Evolutionary conservation across 768 basidiomycete genomes (phyloP), one percentile per base, ranked within the genome.

Genomic region (Lactarius trivialis): DNA sequence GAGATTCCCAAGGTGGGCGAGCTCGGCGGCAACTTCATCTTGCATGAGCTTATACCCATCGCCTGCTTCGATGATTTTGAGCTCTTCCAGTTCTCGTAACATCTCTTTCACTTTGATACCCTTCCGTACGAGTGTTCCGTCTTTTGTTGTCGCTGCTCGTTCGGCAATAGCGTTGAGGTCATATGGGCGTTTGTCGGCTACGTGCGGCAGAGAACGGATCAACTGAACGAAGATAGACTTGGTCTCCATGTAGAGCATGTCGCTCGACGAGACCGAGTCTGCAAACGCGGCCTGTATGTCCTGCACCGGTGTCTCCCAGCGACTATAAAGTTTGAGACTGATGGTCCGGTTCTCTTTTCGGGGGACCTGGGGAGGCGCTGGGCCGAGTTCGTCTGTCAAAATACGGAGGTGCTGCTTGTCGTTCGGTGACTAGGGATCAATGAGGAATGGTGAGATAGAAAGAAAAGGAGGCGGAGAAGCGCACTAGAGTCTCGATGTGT

Each of bases 91-190:
- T 74, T 98, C 97, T 56, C 95, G 85, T 34, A 99, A 79, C 91
- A 99, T 96, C 78, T 98, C 95, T 79, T 98, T 98, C 70, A 98
- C 96, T 72, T 99, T 99, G 84, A 99, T 97, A 36, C 97, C 97
- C 71, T 89, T 93, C 43, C 96, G 85, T 33, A 99, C 97, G 32
- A 99, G 85, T 28, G 88, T 89, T 33, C 93, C 91, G 71, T 99
- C 97, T 75, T 98, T 98, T 54, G 95, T 94, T 26, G 97, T 98
- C 19, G 97, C 97, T 6, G 97, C 96, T 26, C 88, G 81, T 74
- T 99, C 97, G 11, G 96, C 96, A 63, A 98, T 88, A 7, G 81
- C 85, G 30, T 86, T 79, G 19, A 99, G 84, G 71, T 97, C 86
- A 72, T 97, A 91, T 0, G 97, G 97, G 33, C 86, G 85, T 71